Conservation (phyloP, 768 basidiomycete genomes). For the Boletus vinaceobasis region DNA sequence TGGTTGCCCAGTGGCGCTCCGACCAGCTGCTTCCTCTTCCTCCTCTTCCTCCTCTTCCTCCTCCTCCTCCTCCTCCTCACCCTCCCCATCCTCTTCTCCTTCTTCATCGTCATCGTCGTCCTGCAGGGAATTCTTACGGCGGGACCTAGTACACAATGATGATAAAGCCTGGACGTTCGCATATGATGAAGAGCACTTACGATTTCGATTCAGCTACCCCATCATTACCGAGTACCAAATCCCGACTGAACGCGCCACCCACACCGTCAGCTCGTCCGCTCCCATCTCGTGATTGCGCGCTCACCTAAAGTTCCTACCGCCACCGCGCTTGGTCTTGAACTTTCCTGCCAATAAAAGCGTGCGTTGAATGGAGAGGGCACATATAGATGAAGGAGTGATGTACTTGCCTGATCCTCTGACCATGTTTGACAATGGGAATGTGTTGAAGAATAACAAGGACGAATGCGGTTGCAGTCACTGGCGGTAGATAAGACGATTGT, state of each 20-base stretch:
- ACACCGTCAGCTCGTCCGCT: conserved; percentile 7
- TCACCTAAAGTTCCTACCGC: conserved; percentile 82
- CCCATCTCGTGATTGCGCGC: conserved; percentile 7
- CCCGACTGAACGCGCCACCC: conserved; percentile 39
- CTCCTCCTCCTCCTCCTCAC: conserved; percentile 26
- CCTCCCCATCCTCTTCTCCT: conserved; percentile 31
- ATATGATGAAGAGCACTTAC: conserved; percentile 28
- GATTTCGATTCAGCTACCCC: conserved; percentile 51
- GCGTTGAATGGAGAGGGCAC: neutral
- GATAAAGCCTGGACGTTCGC: conserved; percentile 13
- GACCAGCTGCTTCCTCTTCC: conserved; percentile 34
- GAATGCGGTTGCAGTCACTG: neutral
- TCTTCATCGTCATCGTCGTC: conserved; percentile 40
- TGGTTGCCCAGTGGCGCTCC: conserved; percentile 34
- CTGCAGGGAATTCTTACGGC: conserved; percentile 26
- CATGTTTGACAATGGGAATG: conserved; percentile 19
- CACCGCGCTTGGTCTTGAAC: conserved; percentile 85
- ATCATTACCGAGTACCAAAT: conserved; percentile 56
- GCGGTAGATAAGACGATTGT: conserved; percentile 14
- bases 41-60: conserved; percentile 41
- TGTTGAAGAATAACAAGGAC: neutral
- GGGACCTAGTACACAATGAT: conserved; percentile 9
- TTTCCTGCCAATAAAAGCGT: conserved; percentile 46
- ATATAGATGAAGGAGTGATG: too few species aligned
- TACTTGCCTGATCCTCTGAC: conserved; percentile 31